Conservation (phyloP, 2,329 filamentous ascomycete species). For the Exophiala sp. region DNA sequence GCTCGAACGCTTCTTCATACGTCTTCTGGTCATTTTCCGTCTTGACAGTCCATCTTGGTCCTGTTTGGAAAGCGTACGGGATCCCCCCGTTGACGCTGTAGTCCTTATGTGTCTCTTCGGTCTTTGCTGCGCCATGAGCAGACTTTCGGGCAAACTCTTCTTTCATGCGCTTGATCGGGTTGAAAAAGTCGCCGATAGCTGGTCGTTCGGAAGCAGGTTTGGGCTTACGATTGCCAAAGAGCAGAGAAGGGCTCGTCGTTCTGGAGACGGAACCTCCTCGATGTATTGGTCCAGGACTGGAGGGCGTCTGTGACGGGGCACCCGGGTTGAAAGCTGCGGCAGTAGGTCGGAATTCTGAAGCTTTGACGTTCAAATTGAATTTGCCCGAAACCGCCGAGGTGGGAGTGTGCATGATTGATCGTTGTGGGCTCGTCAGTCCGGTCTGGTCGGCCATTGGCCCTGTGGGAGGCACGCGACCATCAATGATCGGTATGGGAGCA, state of each 20-base stretch:
- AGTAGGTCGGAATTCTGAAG: conserved; percentile 77
- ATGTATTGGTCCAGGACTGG: conserved; percentile 62
- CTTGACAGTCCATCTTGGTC: conserved; percentile 73
- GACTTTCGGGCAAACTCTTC: conserved; percentile 51
- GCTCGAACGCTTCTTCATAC: conserved; percentile 76
- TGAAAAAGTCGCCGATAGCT: conserved; percentile 52
- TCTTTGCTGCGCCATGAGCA: conserved; percentile 16
- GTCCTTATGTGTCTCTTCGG: conserved; percentile 49
- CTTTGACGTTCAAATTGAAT: conserved; percentile 51
- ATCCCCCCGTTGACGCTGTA: conserved; percentile 77
- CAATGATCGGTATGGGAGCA: conserved; percentile 54
- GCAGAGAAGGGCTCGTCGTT: conserved; percentile 46
- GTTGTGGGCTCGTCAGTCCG: conserved; percentile 38
- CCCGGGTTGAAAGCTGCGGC: conserved; percentile 75
- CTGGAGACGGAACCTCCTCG: conserved; percentile 47
- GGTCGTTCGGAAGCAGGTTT: conserved; percentile 53
- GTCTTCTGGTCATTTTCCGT: conserved; percentile 67
- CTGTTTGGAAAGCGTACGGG: conserved; percentile 74
- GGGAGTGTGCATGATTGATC: conserved; percentile 47
- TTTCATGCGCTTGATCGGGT: conserved; percentile 63
- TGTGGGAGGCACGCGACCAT: conserved; percentile 66
- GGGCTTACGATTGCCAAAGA: conserved; percentile 67
- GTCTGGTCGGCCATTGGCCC: conserved; percentile 58
- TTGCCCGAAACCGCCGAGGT: conserved; percentile 48
- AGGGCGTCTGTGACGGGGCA: conserved; percentile 54